A percentile compares a stretch with the other conserved stretches of the same genome.
These are phyloP conservation scores for Linnemannia schmuckeri DNA, from an alignment of 192 early-diverging fungal genomes.

Conservation along the genomic window DNA sequence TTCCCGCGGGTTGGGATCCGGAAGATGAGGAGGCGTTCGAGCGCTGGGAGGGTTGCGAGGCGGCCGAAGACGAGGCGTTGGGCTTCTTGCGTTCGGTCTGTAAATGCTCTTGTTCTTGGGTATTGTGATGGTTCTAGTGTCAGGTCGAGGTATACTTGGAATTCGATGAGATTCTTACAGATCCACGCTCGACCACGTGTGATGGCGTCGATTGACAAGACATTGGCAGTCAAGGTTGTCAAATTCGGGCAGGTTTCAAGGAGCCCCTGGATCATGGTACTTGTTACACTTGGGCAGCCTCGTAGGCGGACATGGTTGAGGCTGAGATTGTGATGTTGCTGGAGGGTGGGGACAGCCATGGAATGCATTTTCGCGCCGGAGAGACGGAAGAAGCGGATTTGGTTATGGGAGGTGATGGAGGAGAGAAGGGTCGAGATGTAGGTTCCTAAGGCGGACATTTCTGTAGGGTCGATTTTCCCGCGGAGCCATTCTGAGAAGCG, in stretches of 20 bases:
- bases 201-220: not conserved
- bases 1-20: not conserved
- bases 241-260: not conserved
- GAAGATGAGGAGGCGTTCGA: not conserved
- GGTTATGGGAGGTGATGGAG: not conserved
- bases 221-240: not conserved
- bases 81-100: not conserved
- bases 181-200: not conserved
- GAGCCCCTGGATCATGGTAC: not conserved
- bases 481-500: conserved; percentile 8
- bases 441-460: not conserved
- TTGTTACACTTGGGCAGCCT: not conserved
- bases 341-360: not conserved
- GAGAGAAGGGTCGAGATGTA: not conserved
- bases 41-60: not conserved
- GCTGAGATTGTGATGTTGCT: not conserved
- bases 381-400: not conserved
- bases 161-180: not conserved
- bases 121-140: not conserved
- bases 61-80: not conserved
- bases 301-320: not conserved
- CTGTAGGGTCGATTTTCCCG: not conserved
- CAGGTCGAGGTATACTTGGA: not conserved
- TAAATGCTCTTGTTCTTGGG: not conserved
- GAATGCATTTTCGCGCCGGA: not conserved